Evolutionary conservation across 2,329 filamentous ascomycete genomes (phyloP).

Genomic region (Alternaria infectoria): DNA sequence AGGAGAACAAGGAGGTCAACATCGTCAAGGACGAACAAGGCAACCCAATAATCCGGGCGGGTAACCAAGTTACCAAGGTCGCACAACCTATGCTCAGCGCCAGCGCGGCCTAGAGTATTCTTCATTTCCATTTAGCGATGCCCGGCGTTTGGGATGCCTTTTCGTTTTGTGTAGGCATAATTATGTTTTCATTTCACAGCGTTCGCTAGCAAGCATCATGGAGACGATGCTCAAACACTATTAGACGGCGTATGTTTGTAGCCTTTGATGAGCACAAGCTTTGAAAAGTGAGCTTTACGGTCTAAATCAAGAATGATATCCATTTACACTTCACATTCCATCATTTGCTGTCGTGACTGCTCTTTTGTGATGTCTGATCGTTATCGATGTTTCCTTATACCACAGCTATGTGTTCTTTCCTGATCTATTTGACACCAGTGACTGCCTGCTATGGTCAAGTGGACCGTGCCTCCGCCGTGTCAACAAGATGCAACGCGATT

Average conservation of each 20-base stretch:
- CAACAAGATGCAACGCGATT: not conserved
- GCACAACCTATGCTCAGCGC: conserved; percentile 80
- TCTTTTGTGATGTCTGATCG: not conserved
- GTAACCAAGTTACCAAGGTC: conserved; percentile 83
- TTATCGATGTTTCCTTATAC: not conserved
- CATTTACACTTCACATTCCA: conserved; percentile 10
- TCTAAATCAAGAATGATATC: conserved; percentile 28
- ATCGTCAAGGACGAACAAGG: conserved; percentile 82
- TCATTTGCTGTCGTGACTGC: not conserved
- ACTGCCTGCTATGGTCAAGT: conserved; percentile 4
- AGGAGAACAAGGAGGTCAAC: conserved; percentile 71
- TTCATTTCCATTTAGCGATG: conserved; percentile 32
- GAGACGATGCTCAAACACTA: conserved; percentile 24
- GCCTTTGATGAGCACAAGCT: conserved; percentile 28
- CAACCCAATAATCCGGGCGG: conserved; percentile 83
- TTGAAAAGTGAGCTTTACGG: conserved; percentile 25
- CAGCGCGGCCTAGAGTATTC: conserved; percentile 71
- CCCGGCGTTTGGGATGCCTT: conserved; percentile 41
- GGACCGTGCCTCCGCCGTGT: conserved; percentile 7
- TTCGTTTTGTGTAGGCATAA: conserved; percentile 27
- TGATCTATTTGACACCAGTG: not conserved
- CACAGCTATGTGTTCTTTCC: not conserved
- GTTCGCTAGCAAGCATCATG: conserved; percentile 34
- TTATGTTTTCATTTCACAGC: conserved; percentile 35
- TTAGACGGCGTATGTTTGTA: conserved; percentile 41